phyloP scores from a whole-genome alignment of 2,329 filamentous ascomycete genomes.

The Emericellopsis atlantica region DNA sequence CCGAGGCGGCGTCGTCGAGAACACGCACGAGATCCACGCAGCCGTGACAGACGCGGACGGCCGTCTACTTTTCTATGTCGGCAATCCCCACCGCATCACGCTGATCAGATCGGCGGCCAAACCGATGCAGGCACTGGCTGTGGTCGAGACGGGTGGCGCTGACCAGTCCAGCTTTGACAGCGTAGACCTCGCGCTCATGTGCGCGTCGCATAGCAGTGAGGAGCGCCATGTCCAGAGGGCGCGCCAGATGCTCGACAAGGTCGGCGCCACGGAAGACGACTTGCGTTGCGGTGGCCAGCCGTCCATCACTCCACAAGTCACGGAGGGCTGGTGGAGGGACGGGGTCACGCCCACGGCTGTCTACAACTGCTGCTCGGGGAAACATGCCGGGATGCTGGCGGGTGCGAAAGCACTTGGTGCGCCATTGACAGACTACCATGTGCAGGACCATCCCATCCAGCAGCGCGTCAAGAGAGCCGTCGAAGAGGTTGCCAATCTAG shows the following conservation, averaged over 20 bases:
- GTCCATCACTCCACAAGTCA: slow-evolving; percentile 18
- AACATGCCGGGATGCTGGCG: slow-evolving; percentile 33
- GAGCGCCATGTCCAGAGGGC: slow-evolving; percentile 23
- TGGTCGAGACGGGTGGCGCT: slow-evolving; percentile 25
- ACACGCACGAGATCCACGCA: slow-evolving; percentile 28
- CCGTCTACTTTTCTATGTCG: slow-evolving; percentile 22
- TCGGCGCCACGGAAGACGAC: slow-evolving; percentile 17
- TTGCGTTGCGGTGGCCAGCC: slow-evolving; percentile 29
- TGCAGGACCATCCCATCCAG: slow-evolving; percentile 23
- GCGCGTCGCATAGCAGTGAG: slow-evolving; percentile 32
- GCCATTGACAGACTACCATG: slow-evolving; percentile 19
- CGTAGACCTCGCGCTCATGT: slow-evolving; percentile 30
- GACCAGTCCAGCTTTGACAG: slow-evolving; percentile 22
- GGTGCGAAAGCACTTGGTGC: slow-evolving; percentile 23
- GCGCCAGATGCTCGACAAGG: slow-evolving; percentile 21
- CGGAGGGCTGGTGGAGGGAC: slow-evolving; percentile 22
- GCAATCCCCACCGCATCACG: slow-evolving; percentile 26
- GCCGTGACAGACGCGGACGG: slow-evolving; percentile 24
- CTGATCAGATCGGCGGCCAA: slow-evolving; percentile 32
- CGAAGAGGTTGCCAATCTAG: slow-evolving; percentile 18
- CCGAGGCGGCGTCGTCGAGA: slow-evolving; percentile 26
- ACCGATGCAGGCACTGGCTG: slow-evolving; percentile 28
- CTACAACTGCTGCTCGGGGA: slow-evolving; percentile 34
- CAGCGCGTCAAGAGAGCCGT: slow-evolving; percentile 20
- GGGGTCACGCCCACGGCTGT: slow-evolving; percentile 23